Evolutionary conservation across 768 basidiomycete species (phyloP).

Genomic region (Termitomyces sp.): DNA sequence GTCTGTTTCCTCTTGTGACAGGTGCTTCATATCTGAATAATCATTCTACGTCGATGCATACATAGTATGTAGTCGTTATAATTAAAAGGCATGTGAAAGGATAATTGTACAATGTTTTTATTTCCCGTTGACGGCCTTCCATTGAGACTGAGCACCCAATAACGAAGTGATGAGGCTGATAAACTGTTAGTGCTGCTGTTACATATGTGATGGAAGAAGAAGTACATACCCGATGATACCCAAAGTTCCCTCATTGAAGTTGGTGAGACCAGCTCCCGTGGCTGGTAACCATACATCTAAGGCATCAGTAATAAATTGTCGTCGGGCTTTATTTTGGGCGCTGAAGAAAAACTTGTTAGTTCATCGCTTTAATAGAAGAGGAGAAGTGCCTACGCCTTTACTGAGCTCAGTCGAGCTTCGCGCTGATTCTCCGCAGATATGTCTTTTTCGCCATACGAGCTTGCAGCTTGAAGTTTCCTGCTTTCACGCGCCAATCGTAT

Average conservation of each 20-base stretch:
- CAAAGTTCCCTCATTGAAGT: conserved; percentile 78
- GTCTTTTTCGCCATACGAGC: conserved; percentile 58
- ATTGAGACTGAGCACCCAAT: conserved; percentile 64
- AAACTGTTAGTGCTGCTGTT: background rate
- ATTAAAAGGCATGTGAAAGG: background rate
- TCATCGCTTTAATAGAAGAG: background rate
- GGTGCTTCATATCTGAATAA: background rate
- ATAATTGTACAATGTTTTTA: conserved; percentile 7
- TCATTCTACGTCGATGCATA: background rate
- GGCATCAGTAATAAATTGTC: conserved; percentile 80
- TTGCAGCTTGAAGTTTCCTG: conserved; percentile 41
- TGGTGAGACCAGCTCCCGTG: conserved; percentile 66
- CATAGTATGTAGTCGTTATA: background rate
- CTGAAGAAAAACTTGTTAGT: conserved; percentile 26
- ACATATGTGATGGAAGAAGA: background rate
- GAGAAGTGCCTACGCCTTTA: conserved; percentile 45
- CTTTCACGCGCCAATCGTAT: conserved; percentile 56
- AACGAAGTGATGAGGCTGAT: conserved; percentile 66
- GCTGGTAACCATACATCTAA: conserved; percentile 91
- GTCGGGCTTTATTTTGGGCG: conserved; percentile 57
- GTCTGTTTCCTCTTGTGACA: background rate
- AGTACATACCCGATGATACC: conserved; percentile 74
- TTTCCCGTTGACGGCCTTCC: conserved; percentile 47
- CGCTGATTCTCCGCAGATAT: conserved; percentile 58
- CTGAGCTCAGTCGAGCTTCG: conserved; percentile 54